Evolutionary conservation across 805 yeast genomes (phyloP), one percentile per base, ranked within the genome.

Genomic region (Ogataea henricii): DNA sequence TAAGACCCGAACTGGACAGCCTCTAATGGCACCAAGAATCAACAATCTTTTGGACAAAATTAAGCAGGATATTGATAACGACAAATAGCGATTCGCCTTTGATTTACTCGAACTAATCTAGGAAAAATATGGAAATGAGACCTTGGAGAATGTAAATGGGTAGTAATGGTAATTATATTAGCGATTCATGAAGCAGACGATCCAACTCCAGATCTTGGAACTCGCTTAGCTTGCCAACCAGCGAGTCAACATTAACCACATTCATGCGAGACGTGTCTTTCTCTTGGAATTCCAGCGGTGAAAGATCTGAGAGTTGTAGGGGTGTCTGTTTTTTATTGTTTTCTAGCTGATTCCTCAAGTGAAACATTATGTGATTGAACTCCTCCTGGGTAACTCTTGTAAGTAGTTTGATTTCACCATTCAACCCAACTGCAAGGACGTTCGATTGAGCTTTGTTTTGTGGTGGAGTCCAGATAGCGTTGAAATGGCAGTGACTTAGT

Each of bases 21-120:
- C 97, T 2, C 67, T 80, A 38, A 88, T 91, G 92, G 96, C 89
- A 0, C 95, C 96, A 13, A 79, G 95, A 66, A 88, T 91, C 48
- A 84, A 81, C 47, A 79, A 82, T 56, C 70, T 91, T 37, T 72
- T 91, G 41, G 94, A 86, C 45, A 88, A 89, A 65, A 87, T 91
- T 51, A 82, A 79, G 60, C 67, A 67, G 23, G 83, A 80, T 53
- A 51, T 48, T 38, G 40, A 25, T 42, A 44, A 16, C n/a, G 32
- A 26, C 10, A 34, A 33, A 33, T 13, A 30, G 18, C 25, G 14
- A 16, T 6, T n/a, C 27, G 29, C 20, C 17, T 26, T 41, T 4
- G 21, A 17, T 16, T 13, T 32, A 27, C n/a, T 30, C 17, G 18
- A 14, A 30, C n/a, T 30, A 30, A 9, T 9, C 6, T 13, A 17